These are phyloP conservation scores for Alternaria viburni DNA, from an alignment of 2,329 filamentous ascomycete species.

Conservation along the genomic window DNA sequence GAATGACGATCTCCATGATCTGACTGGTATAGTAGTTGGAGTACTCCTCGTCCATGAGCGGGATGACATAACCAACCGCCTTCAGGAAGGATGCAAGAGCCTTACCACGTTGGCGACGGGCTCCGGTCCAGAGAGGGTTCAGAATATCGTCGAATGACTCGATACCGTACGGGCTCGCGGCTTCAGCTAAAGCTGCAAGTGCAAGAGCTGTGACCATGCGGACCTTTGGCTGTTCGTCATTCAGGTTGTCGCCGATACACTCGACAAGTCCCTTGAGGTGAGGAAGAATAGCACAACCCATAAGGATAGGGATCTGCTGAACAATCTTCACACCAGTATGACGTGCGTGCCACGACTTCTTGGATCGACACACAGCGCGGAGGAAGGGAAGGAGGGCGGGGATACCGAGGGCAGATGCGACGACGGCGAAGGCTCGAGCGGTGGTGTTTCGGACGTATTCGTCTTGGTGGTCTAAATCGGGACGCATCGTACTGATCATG, in stretches of 20 bases:
- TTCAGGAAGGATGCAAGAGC: constrained; percentile 95
- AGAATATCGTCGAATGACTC: constrained; percentile 98
- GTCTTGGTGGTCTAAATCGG: constrained; percentile 97
- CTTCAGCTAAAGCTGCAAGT: constrained; percentile 92
- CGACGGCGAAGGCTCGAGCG: constrained; percentile 93
- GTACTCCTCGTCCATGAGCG: constrained; percentile 99
- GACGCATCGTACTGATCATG: constrained; percentile 99
- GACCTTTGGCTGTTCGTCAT: constrained; percentile 98
- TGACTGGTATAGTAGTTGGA: constrained; percentile 98
- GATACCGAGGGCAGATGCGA: constrained; percentile 94
- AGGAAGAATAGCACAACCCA: constrained; percentile 95
- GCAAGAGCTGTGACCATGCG: constrained; percentile 94
- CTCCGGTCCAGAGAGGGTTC: constrained; percentile 96
- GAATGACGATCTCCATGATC: constrained; percentile 97
- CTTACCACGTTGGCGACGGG: constrained; percentile 94
- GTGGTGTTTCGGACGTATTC: constrained; percentile 99
- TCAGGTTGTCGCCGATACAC: constrained; percentile 93
- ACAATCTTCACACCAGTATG: constrained; percentile 99
- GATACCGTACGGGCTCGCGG: constrained; percentile 97
- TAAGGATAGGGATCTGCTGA: constrained; percentile 97
- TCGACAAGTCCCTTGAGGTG: constrained; percentile 96
- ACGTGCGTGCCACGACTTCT: constrained; percentile 98
- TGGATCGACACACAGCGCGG: constrained; percentile 92
- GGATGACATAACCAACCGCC: constrained; percentile 97
- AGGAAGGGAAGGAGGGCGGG: constrained; percentile 94